phyloP scores from a whole-genome alignment of 805 yeast genomes.

The Saccharomycopsis guyanensis region DNA sequence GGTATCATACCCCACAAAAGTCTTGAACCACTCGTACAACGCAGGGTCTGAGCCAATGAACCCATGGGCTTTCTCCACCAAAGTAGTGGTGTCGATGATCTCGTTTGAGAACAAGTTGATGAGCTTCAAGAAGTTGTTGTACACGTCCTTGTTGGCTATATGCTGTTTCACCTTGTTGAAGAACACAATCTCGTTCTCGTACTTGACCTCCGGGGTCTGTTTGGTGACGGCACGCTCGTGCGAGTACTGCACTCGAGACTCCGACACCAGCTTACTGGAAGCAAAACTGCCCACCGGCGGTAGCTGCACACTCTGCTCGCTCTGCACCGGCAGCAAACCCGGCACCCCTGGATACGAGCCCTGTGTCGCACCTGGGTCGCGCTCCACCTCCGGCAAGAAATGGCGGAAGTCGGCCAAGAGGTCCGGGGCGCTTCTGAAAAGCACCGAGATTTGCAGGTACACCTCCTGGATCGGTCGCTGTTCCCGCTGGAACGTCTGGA shows the following conservation, averaged over 20 bases:
- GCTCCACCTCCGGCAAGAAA: constrained; percentile 68
- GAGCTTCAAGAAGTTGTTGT: constrained; percentile 86
- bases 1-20: constrained; percentile 74
- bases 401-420: constrained; percentile 90
- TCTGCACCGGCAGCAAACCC: background rate
- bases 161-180: constrained; percentile 88
- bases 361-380: constrained; percentile 6
- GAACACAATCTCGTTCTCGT: constrained; percentile 80
- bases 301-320: constrained; percentile 35
- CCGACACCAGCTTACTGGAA: constrained; percentile 34
- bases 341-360: constrained; percentile 16
- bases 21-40: constrained; percentile 83
- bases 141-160: constrained; percentile 81
- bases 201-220: constrained; percentile 44
- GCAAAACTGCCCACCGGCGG: constrained; percentile 90
- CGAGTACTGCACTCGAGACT: background rate
- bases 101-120: constrained; percentile 85
- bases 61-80: constrained; percentile 77
- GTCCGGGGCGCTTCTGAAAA: constrained; percentile 92
- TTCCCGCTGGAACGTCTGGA: constrained; percentile 95
- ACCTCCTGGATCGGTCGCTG: constrained; percentile 94
- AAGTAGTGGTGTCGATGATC: constrained; percentile 71
- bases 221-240: constrained; percentile 24
- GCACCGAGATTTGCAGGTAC: constrained; percentile 81
- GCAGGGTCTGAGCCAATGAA: constrained; percentile 79